Evolutionary conservation across 345 rosid genomes (phyloP), one percentile per base, ranked within the genome.

Genomic region (Aethionema arabicum): DNA sequence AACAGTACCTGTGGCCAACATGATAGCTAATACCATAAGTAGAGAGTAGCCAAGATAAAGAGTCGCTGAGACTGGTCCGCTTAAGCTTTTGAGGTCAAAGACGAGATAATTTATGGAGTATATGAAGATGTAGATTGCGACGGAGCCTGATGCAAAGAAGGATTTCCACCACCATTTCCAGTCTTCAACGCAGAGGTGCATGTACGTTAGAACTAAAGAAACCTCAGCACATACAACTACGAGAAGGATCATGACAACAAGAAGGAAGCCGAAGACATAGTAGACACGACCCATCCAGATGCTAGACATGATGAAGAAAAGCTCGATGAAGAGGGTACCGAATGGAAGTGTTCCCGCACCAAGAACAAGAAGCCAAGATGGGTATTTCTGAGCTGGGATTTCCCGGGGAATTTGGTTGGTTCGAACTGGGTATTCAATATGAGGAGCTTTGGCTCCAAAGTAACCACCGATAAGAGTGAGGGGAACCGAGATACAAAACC

Each of bases 151-250:
- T 5, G 86, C 86, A 54, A 82, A 79, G 76, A 82, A 82, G 30
- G 86, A 79, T 35, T 82, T 82, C 83, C 86, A 82, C 83, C 86
- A 82, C 86, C 86, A 82, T 62, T 77, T 77, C 80, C 80, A 82
- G 74, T 82, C 86, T 56, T 82, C 27, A 21, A 21, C 27, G 27
- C 27, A 21, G 27, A 21, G 27, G 27, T 21, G 27, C 27, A 21
- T 21, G 77, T 82, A 82, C 13, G 86, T 82, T 45, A 79, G 60
- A 52, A 82, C 83, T 36, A 82, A 74, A 41, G 86, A 82, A 7
- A 82, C 86, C 70, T 82, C 86, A 0, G 83, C 86, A 15, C 86
- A 82, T 52, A 82, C 86, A 52, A 82, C 86, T 44, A 79, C 81
- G 0, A 82, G 75, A 44, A 82, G 78, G 54, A 82, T 45, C 62